Base-by-base conservation (phyloP, 176 grass and related monocot genomes). In the Carex pumila region DNA sequence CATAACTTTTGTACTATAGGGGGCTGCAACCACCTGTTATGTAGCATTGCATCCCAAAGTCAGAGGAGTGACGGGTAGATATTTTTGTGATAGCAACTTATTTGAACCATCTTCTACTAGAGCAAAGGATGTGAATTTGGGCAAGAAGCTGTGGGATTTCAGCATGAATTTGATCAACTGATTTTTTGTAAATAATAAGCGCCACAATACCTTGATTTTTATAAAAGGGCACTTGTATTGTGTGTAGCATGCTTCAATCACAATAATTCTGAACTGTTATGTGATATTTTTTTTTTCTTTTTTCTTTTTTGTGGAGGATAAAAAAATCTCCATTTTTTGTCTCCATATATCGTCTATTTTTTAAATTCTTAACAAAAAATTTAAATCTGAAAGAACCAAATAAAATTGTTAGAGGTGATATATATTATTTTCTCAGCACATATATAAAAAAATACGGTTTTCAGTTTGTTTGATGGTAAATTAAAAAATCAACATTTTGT, bases 21-120 rank as follows among this genome's bases (percentile, higher is more conserved):
- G 95, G n/a, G 95, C 95, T 29, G 92, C 92, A 29, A 98, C 91
- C 5, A 89, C 86, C 65, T 98, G 95, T 84, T 98, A 98, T 37
- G 87, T 91, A 1, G 92, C 92, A 0, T 80, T 98, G 84, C 90
- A 98, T 88, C 91, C 88, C 1, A 85, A 86, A 76, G 89, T 87
- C 7, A 91, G 87, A 75, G 91, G 90, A 0, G 89, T 93, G 52
- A 88, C 85, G 0, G 95, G 95, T 19, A 90, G 50, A 87, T 98
- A 98, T 34, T 94, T 91, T 2, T 55, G 74, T 25, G 89, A 93
- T 79, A 95, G 92, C 77, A 95, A 95, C 83, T 49, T 92, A 21
- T 87, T 78, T 1, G 96, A 95, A 62, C 36, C 89, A n/a, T 25
- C 25, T 25, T 90, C 65, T 18, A 83, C 57, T 3, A 95, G 92